Base-by-base conservation (phyloP, 2,329 filamentous ascomycete species). In the Coniochaeta hoffmannii region DNA sequence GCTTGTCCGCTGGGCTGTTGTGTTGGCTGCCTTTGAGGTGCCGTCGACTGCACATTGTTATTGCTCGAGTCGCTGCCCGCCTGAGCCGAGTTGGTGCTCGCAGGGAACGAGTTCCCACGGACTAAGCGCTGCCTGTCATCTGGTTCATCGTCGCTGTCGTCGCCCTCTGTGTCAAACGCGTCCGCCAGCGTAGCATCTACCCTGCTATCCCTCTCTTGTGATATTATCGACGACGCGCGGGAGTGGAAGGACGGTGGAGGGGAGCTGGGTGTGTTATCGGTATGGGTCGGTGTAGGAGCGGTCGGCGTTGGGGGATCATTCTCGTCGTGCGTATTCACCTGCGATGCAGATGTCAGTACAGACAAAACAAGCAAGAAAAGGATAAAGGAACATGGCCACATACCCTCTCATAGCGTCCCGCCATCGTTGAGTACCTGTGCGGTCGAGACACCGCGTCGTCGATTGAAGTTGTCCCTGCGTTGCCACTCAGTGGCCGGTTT, bases 111-210 rank as follows among this genome's bases (percentile, higher is more conserved):
- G 60, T 73, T 85, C 63, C 85, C 84, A 62, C 89, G 85, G 76
- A 97, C 92, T 64, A 97, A 73, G 61, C 92, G 85, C 72, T 94
- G 90, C 63, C 91, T 82, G 70, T 96, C 90, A 69, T 95, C 90
- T 56, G 81, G 78, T 57, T 88, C 86, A 64, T 89, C 80, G 55
- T 88, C 88, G 66, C 86, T 86, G 60, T 88, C 87, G 58, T 87
- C 89, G 59, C 86, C 88, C 62, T 88, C 88, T 65, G 88, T 84
- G 68, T 90, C 93, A 70, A 99, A 99, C 1, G 94, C 91, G 68
- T 97, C 93, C 63, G 89, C 90, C 14, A 99, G 81, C n/a, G 89
- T 87, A 59, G 88, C 80, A 64, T 96, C 86, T 58, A 90, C 87
- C 9, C 65, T 69, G 59, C 65, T 69, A 55, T 64, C 66, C 53